Evolutionary conservation across 495 filamentous ascomycete genomes (phyloP), one percentile per base, ranked within the genome.

Genomic region (Staphylotrichum longicolle): DNA sequence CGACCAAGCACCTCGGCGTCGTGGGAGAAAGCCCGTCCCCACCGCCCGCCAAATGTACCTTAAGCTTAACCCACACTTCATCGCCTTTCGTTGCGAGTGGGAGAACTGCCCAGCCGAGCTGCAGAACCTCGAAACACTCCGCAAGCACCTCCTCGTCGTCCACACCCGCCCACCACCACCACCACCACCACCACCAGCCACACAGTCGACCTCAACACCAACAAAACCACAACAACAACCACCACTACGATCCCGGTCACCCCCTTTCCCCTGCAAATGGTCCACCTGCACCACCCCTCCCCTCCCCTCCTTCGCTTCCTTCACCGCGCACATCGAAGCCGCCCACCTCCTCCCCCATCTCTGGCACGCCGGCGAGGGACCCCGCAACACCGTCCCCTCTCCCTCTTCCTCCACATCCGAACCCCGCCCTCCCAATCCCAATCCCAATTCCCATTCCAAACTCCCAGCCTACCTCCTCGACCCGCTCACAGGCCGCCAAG

Each of bases 91-190:
- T 9, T 77, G 74, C 59, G 74, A 77, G 55, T 77, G 74, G 74
- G 51, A 67, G 33, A 61, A 63, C 20, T 95, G 91, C 66, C 77
- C 78, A 5, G 84, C 86, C 0, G 82, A 91, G 68, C 76, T 94
- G 4, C 90, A 93, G 63, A 93, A 92, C 67, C 68, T 91, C 39
- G 82, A 86, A 3, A 85, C 85, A 1, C 77, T 94, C 27, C 83
- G 84, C 57, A 83, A 81, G 56, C 91, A 95, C 68, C 67, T 93
- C 27, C 65, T 78, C 37, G 81, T 86, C 57, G 73, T 85, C 5
- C 89, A 82, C 64, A 72, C 72, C 12, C 37, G 49, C 1, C 44
- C 61, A 42, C n/a, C 15, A 20, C 33, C 14, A 4, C 10, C 39
- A 39, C 34, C 53, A 39, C 34, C 53, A 37, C 3, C 46, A 12